Percentiles rank a stretch among this genome's conserved stretches.
phyloP scores from a whole-genome alignment of 1,139 yeast species.

The Saccharomyces hybrid region DNA sequence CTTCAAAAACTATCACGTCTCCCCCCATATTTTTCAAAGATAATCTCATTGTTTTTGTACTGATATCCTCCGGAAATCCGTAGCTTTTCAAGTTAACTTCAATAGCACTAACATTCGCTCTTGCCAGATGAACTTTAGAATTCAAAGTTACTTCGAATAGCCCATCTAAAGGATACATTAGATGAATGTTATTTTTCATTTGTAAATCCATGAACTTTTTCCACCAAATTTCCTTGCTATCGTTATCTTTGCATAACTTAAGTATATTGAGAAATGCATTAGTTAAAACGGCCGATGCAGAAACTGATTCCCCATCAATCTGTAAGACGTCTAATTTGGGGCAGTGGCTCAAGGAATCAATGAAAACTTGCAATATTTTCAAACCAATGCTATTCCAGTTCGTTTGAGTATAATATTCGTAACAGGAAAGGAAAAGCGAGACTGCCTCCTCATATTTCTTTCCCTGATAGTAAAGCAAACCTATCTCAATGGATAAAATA shows the following conservation, averaged over 20 bases:
- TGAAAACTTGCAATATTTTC: slow-evolving; percentile 53
- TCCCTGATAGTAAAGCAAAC: slow-evolving; percentile 55
- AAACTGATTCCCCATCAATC: slow-evolving; percentile 25
- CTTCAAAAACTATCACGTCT: slow-evolving; percentile 14
- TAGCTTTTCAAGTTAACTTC: slow-evolving; percentile 13
- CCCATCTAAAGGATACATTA: slow-evolving; percentile 23
- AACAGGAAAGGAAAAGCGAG: slow-evolving; percentile 56
- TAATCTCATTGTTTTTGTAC: slow-evolving; percentile 16
- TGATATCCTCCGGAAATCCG: slow-evolving; percentile 16
- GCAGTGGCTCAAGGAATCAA: slow-evolving; percentile 53
- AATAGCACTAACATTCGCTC: slow-evolving; percentile 21
- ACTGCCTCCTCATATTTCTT: slow-evolving; percentile 55
- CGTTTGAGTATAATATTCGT: slow-evolving; percentile 54
- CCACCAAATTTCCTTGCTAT: slow-evolving; percentile 25
- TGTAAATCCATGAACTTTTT: slow-evolving; percentile 20
- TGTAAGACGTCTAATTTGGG: slow-evolving; percentile 15
- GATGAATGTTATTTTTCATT: slow-evolving; percentile 9
- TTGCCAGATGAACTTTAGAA: slow-evolving; percentile 6
- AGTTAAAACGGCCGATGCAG: slow-evolving; percentile 22
- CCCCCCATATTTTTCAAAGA: slow-evolving; percentile 15
- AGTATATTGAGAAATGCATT: slow-evolving; percentile 27
- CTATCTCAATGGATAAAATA: slow-evolving; percentile 73
- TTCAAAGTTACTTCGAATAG: slow-evolving; percentile 15
- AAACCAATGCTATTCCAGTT: slow-evolving; percentile 76
- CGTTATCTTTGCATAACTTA: slow-evolving; percentile 13